Conservation (phyloP, 345 rosid species). For the Salix viminalis region DNA sequence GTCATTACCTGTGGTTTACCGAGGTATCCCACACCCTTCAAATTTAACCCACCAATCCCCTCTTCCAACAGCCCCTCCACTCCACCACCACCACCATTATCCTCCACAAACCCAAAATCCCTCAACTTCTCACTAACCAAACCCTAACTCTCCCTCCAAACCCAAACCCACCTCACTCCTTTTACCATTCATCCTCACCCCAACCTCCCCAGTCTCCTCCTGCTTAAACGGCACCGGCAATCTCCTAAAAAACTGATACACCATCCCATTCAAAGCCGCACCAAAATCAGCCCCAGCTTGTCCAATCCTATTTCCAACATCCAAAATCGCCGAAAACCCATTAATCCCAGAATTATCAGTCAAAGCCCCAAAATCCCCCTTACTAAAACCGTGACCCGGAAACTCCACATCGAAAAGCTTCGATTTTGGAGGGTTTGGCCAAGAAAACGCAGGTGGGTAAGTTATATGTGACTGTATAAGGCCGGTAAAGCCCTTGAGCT, state of each 20-base stretch:
- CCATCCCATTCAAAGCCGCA: constrained; percentile 61
- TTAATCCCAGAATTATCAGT: constrained; percentile 40
- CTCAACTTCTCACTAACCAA: constrained; percentile 43
- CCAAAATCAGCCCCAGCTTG: constrained; percentile 90
- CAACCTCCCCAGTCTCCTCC: constrained; percentile 34
- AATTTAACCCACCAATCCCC: constrained; percentile 47
- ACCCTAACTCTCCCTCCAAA: constrained; percentile 35
- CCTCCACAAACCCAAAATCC: constrained; percentile 37
- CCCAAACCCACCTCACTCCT: constrained; percentile 25
- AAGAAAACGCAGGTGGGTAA: constrained; percentile 58
- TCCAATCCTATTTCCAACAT: constrained; percentile 74
- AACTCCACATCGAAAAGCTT: constrained; percentile 74
- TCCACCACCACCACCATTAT: constrained; percentile 14
- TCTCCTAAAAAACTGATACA: constrained; percentile 72
- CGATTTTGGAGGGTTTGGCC: constrained; percentile 57
- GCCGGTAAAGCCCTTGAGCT: constrained; percentile 87
- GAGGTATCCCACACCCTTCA: constrained; percentile 46
- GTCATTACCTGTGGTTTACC: constrained; percentile 63
- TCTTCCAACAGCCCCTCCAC: constrained; percentile 42
- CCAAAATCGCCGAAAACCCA: constrained; percentile 71
- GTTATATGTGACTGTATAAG: constrained; percentile 64
- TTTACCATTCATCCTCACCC: constrained; percentile 24
- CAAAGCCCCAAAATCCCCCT: constrained; percentile 40
- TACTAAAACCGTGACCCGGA: constrained; percentile 40
- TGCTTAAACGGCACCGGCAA: constrained; percentile 64